A percentile compares a stretch with the other conserved stretches of the same genome.
Conservation (phyloP, 176 grass and related monocot species). For the Avena atlantica region DNA sequence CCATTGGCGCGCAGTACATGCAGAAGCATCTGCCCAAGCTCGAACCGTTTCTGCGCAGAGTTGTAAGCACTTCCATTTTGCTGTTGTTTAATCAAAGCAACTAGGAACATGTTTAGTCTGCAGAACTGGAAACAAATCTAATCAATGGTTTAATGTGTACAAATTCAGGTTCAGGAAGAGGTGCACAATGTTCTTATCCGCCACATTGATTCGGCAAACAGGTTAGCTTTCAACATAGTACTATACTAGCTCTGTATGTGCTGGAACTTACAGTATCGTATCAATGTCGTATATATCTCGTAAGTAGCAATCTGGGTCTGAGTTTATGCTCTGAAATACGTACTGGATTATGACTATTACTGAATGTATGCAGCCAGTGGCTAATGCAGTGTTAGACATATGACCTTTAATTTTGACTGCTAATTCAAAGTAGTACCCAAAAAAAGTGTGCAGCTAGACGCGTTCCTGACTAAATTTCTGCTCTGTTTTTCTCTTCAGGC, state of each 20-base stretch:
- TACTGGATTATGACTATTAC: neutral
- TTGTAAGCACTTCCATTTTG: conserved; percentile 50
- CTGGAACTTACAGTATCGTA: conserved; percentile 21
- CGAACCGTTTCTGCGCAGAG: conserved; percentile 84
- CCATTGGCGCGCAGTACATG: conserved; percentile 83
- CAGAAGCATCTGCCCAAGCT: conserved; percentile 77
- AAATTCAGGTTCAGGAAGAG: conserved; percentile 84
- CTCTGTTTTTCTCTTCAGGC: conserved; percentile 44
- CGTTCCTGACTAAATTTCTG: conserved; percentile 36
- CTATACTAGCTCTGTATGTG: neutral
- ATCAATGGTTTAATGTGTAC: neutral
- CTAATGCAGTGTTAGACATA: conserved; percentile 11
- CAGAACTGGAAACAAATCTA: neutral
- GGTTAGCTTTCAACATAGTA: conserved; percentile 41
- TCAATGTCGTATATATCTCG: neutral
- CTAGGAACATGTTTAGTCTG: neutral
- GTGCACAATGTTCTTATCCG: conserved; percentile 82
- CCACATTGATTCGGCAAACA: conserved; percentile 57
- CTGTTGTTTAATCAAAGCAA: neutral
- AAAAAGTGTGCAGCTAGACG: neutral
- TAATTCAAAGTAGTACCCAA: conserved; percentile 17
- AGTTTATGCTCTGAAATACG: neutral
- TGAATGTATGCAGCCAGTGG: conserved; percentile 12
- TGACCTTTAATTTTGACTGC: conserved; percentile 17
- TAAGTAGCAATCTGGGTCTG: neutral